Evolutionary conservation across 225 moss, liverwort and hornwort genomes (phyloP), one percentile per base, ranked within the genome.

Genomic region (Physcomitrellopsis africana): DNA sequence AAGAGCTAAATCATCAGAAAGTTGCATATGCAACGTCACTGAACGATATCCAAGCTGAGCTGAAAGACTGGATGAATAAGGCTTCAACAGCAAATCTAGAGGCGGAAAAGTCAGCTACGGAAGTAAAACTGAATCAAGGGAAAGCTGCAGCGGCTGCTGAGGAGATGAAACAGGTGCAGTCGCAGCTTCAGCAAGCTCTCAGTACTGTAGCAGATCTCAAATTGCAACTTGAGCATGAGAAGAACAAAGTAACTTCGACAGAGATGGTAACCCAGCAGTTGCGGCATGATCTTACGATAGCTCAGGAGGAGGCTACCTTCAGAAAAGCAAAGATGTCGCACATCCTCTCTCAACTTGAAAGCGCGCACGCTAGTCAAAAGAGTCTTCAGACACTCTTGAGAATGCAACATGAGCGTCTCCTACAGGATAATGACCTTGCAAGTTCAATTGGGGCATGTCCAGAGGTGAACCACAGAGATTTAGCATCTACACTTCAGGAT

Each of bases 251-350:
- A 69, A 51, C 15, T 8, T 43, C 74, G 51, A 29, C 82, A 67
- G 61, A 72, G 76, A 65, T 77, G 72, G 59, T 72, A 23, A 84
- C 81, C 62, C 59, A 70, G 20, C 70, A 59, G 48, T 53, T 87
- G 47, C 79, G 82, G 58, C 46, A 17, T 19, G 81, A 83, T 13
- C 67, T 82, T 20, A 32, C 72, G 17, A 63, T 45, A 27, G 87
- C 80, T 15, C 43, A 68, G 62, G 82, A 88, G 44, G 83, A 84
- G 73, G 75, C 75, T 0, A 56, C 72, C 67, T 69, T 77, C 17
- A 77, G 90, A 10, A 87, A 82, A 70, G 52, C 65, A 20, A 84
- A 84, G 61, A 83, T 91, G 84, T 48, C 72, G 22, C 62, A 52
- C 29, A 72, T 86, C 55, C 78, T 91, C 45, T 45, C 23, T 11